These are phyloP conservation scores for Colletotrichum tanaceti DNA, from an alignment of 2,329 filamentous ascomycete genomes.

Conservation along the genomic window DNA sequence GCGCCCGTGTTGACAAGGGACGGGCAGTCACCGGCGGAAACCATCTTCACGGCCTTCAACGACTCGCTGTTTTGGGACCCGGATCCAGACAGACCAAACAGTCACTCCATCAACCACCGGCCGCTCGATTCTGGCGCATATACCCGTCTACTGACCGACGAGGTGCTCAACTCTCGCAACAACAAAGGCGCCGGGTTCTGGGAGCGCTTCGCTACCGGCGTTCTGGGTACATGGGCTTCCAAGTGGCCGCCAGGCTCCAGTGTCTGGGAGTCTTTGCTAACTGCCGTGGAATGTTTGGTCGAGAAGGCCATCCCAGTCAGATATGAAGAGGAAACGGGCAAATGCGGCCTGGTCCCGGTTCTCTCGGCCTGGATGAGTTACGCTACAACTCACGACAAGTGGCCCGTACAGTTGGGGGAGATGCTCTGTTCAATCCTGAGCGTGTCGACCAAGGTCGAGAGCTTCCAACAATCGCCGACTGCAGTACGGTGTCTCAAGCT, in stretches of 20 bases:
- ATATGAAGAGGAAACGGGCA: slow-evolving; percentile 14
- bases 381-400: too few species aligned
- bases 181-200: slow-evolving; percentile 13
- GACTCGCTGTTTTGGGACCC: neutral
- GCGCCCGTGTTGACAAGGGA: slow-evolving; percentile 37
- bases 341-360: slow-evolving; percentile 3
- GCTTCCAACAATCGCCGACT: slow-evolving; percentile 6
- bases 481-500: slow-evolving; percentile 3
- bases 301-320: neutral
- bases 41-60: slow-evolving; percentile 46
- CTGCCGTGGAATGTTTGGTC: slow-evolving; percentile 17
- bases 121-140: slow-evolving; percentile 1
- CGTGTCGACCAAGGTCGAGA: neutral
- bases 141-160: slow-evolving; percentile 2
- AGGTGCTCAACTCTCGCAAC: slow-evolving; percentile 4
- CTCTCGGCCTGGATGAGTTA: neutral
- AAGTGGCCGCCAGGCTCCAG: neutral
- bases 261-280: neutral
- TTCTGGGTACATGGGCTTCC: slow-evolving; percentile 11
- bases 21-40: slow-evolving; percentile 47
- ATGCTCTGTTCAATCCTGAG: slow-evolving; percentile 1
- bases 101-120: neutral
- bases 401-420: neutral
- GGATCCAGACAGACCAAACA: neutral
- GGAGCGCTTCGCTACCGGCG: slow-evolving; percentile 23